Percentiles rank a stretch among this genome's conserved stretches.
These are phyloP conservation scores for Xylaria cubensis DNA, from an alignment of 495 filamentous ascomycete genomes.

Conservation along the genomic window DNA sequence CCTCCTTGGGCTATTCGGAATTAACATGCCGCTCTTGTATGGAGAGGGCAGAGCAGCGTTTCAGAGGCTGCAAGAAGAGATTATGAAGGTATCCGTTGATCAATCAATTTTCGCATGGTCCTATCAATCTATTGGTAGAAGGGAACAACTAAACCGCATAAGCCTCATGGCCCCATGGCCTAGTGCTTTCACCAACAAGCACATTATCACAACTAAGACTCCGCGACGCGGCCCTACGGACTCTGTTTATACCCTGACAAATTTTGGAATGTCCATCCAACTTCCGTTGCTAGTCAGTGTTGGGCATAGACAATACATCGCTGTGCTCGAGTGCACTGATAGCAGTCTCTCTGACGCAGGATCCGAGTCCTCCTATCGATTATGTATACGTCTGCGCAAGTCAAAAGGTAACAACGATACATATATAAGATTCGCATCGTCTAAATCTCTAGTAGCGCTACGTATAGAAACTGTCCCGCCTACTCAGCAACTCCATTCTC, in stretches of 20 bases:
- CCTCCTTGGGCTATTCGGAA: not conserved
- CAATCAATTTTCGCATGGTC: slow-evolving; percentile 1
- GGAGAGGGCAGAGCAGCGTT: not conserved
- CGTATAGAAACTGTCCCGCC: not conserved
- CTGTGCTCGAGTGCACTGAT: not conserved
- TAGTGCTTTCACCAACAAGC: not conserved
- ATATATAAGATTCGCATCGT: not conserved
- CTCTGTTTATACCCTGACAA: not conserved
- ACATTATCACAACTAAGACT: not conserved
- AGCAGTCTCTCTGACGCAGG: not conserved
- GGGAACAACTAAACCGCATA: not conserved
- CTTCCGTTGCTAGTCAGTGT: not conserved
- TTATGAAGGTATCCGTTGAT: not conserved
- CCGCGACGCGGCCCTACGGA: not conserved
- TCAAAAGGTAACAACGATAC: not conserved
- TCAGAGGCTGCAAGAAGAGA: not conserved
- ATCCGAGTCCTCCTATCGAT: not conserved
- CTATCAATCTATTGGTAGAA: too few relatives aligned
- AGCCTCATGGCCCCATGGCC: slow-evolving; percentile 1
- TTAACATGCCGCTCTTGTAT: not conserved
- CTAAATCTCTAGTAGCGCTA: not conserved
- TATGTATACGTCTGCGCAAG: not conserved
- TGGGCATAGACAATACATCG: not conserved
- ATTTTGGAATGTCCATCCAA: not conserved
- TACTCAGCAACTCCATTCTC: not conserved